A percentile compares a stretch with the other conserved stretches of the same genome.
Evolutionary conservation across 352 stramenopile species (phyloP).

Genomic region (Elongisporangium undulatum): DNA sequence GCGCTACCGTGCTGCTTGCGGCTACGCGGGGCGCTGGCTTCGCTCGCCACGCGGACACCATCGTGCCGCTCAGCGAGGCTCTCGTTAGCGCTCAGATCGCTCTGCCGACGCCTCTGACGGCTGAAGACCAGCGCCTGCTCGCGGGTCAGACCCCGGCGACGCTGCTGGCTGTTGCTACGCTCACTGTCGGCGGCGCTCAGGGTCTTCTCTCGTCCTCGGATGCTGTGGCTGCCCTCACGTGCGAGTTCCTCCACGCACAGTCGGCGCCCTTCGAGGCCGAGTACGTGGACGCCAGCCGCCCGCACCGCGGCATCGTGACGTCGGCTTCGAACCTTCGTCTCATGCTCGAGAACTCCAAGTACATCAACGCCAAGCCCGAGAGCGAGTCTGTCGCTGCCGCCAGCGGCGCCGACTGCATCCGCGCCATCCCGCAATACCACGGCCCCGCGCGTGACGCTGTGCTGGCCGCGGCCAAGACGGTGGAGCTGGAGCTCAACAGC

Average conservation of each 20-base stretch:
- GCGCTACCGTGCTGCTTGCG: conserved; percentile 13
- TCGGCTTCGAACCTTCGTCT: conserved; percentile 80
- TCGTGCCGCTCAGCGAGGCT: conserved; percentile 11
- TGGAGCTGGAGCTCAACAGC: conserved; percentile 74
- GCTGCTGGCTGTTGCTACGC: conserved; percentile 46
- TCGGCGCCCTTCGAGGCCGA: conserved; percentile 78
- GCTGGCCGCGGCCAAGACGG: conserved; percentile 55
- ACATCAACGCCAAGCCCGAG: conserved; percentile 53
- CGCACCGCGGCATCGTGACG: conserved; percentile 85
- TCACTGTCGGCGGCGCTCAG: conserved; percentile 61
- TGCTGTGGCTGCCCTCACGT: conserved; percentile 78
- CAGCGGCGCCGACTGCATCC: conserved; percentile 11
- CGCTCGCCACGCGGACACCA: conserved; percentile 13
- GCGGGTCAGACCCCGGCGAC: conserved; percentile 20
- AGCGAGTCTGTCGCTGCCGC: conserved; percentile 25
- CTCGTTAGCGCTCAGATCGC: conserved; percentile 22
- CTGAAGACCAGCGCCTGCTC: conserved; percentile 32
- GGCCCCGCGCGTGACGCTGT: conserved; percentile 69
- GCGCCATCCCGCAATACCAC: conserved; percentile 82
- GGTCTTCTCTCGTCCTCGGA: conserved; percentile 63
- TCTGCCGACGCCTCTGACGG: conserved; percentile 33
- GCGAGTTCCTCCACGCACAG: conserved; percentile 64
- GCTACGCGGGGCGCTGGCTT: conserved; percentile 8
- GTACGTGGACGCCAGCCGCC: conserved; percentile 73
- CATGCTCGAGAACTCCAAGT: conserved; percentile 88